Conservation (phyloP, 202 grass and related monocot genomes). For the Eragrostis tef region DNA sequence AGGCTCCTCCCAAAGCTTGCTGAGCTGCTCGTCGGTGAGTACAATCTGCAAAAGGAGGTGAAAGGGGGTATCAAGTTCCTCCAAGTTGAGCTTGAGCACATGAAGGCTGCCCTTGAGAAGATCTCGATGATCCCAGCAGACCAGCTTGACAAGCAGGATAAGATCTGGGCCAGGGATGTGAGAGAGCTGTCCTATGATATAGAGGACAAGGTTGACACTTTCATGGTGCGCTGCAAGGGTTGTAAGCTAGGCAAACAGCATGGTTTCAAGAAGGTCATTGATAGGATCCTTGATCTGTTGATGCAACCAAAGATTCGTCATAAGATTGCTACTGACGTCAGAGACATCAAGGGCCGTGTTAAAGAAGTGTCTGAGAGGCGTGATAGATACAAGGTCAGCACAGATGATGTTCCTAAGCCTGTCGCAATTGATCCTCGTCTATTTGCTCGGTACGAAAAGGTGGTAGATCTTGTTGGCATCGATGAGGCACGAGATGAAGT, state of each 20-base stretch:
- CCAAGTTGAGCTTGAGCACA: neutral
- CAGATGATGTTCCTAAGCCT: neutral
- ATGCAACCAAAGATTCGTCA: neutral
- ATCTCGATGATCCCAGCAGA: neutral
- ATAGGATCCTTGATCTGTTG: neutral
- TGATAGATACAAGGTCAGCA: neutral
- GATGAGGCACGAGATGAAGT: neutral
- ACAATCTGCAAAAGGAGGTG: neutral
- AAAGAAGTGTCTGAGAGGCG: neutral
- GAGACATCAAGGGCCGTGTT: neutral
- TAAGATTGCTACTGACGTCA: neutral
- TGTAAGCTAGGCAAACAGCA: fast-evolving
- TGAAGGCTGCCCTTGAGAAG: neutral
- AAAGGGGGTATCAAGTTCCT: neutral
- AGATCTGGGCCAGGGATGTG: conserved; percentile 11
- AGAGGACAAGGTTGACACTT: neutral
- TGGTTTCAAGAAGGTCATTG: neutral
- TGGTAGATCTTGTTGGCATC: neutral
- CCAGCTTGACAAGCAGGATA: neutral
- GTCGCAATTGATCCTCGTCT: neutral
- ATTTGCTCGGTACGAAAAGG: neutral
- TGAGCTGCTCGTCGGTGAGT: neutral
- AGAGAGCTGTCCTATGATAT: conserved; percentile 17
- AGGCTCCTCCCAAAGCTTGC: neutral
- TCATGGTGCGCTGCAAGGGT: neutral